A percentile compares a stretch with the other conserved stretches of the same genome.
Conservation (phyloP, 441 rosid species). For the Pelargonium cotyledonis region DNA sequence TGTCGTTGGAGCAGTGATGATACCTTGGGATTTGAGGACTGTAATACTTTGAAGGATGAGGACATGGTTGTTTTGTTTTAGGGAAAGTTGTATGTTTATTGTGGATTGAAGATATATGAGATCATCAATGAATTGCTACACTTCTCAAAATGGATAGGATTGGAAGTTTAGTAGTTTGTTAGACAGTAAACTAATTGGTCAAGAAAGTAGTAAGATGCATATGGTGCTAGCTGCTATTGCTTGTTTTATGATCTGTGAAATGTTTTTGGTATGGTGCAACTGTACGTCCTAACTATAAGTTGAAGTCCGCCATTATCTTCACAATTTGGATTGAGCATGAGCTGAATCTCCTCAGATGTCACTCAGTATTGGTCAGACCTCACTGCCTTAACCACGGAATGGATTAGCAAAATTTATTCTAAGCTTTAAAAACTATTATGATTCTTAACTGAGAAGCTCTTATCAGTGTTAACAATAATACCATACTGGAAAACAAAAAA, state of each 20-base stretch:
- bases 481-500: too few species aligned
- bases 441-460: too few species aligned
- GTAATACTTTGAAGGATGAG: neutral
- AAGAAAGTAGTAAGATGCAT: neutral
- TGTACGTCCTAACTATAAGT: neutral
- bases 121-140: neutral
- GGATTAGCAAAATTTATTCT: too few species aligned
- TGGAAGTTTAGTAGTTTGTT: neutral
- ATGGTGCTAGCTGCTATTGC: neutral
- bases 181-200: neutral
- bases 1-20: neutral
- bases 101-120: neutral
- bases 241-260: neutral
- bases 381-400: neutral
- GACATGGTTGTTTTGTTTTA: neutral
- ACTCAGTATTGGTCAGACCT: neutral
- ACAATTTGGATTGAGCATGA: neutral
- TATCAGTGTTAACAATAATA: too few species aligned
- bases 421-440: too few species aligned
- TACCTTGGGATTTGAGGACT: neutral
- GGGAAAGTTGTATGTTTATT: neutral
- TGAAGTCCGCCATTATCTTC: neutral
- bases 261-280: neutral
- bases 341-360: neutral
- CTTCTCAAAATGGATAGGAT: neutral